phyloP scores from a whole-genome alignment of 768 basidiomycete genomes.

The Leccinum rimulosum region DNA sequence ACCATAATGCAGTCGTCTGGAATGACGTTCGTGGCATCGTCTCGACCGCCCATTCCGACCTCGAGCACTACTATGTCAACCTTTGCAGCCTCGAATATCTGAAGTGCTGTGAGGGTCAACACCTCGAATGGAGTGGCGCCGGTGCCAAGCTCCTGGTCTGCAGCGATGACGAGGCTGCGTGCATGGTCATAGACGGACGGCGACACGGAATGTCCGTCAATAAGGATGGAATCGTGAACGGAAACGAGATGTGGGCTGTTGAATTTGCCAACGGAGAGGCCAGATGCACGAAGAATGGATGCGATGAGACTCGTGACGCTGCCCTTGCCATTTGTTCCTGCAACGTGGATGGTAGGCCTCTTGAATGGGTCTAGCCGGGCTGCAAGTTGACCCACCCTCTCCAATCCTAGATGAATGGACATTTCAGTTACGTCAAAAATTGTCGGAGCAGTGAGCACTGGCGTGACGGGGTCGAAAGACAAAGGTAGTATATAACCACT shows the following conservation, averaged over 20 bases:
- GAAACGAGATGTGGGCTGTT: slow-evolving; percentile 90
- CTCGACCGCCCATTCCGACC: slow-evolving; percentile 90
- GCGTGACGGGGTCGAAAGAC: neutral
- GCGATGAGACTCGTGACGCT: slow-evolving; percentile 83
- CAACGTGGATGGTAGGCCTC: slow-evolving; percentile 84
- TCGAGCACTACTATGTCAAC: slow-evolving; percentile 87
- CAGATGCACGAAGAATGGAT: slow-evolving; percentile 62
- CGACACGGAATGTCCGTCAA: slow-evolving; percentile 57
- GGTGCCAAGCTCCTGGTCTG: slow-evolving; percentile 43
- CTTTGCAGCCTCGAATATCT: slow-evolving; percentile 63
- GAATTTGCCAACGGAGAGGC: slow-evolving; percentile 72
- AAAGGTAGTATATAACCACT: neutral
- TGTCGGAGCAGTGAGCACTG: neutral
- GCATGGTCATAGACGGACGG: slow-evolving; percentile 45
- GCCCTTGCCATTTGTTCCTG: slow-evolving; percentile 98
- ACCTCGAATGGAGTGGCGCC: slow-evolving; percentile 78
- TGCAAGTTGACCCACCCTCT: slow-evolving; percentile 55
- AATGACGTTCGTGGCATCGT: slow-evolving; percentile 93
- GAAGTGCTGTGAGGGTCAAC: slow-evolving; percentile 77
- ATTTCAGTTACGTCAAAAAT: slow-evolving; percentile 29
- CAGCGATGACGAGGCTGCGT: slow-evolving; percentile 45
- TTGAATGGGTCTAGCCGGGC: slow-evolving; percentile 56
- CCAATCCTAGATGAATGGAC: slow-evolving; percentile 69
- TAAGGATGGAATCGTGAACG: slow-evolving; percentile 70
- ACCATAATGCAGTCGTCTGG: slow-evolving; percentile 65